Evolutionary conservation across 139 green algal species (phyloP).

Genomic region (Trebouxia sp.): DNA sequence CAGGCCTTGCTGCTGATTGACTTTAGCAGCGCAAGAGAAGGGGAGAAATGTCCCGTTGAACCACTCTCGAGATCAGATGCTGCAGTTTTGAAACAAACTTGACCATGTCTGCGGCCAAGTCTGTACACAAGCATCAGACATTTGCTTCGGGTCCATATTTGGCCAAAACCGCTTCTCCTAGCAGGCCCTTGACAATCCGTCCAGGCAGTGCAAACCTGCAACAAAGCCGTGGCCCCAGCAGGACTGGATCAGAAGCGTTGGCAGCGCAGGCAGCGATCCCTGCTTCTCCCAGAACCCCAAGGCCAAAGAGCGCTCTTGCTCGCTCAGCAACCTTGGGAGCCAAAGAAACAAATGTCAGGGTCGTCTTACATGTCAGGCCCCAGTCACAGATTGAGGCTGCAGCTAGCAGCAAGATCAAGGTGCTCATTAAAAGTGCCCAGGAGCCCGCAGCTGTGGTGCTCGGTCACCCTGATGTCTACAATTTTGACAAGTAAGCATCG

Average conservation of each 20-base stretch:
- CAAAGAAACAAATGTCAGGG: slow-evolving; percentile 3
- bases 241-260: slow-evolving; percentile 4
- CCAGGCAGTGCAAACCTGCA: background rate
- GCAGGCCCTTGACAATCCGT: background rate
- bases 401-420: slow-evolving; percentile 11
- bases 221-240: background rate
- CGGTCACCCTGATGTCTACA: slow-evolving; percentile 6
- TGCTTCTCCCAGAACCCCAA: background rate
- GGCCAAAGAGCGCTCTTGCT: slow-evolving; percentile 5
- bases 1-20: too few relatives aligned
- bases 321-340: background rate
- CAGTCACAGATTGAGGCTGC: slow-evolving; percentile 1
- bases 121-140: slow-evolving; percentile 4
- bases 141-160: slow-evolving; percentile 3
- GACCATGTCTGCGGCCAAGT: background rate
- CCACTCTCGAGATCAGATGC: too few relatives aligned
- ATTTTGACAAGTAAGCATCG: slow-evolving; percentile 16
- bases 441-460: background rate
- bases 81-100: background rate
- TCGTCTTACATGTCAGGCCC: background rate
- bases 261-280: background rate
- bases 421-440: slow-evolving; percentile 11
- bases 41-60: too few relatives aligned
- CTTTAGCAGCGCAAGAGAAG: too few relatives aligned
- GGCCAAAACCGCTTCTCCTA: background rate